phyloP scores from a whole-genome alignment of 1,139 yeast species.

The Komagataea norvegica region DNA sequence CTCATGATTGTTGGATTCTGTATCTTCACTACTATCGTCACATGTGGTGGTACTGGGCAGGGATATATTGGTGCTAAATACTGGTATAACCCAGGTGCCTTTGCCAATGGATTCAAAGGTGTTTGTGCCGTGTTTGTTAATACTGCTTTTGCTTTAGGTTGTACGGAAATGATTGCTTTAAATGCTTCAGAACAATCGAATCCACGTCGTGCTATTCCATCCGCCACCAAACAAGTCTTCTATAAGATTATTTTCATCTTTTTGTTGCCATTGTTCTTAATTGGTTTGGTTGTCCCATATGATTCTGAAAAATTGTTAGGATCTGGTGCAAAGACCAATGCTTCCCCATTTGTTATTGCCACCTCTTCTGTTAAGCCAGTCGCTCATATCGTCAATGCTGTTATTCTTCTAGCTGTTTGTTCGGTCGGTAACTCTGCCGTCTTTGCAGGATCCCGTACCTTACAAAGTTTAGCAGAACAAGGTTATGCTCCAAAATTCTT shows the following conservation, averaged over 20 bases:
- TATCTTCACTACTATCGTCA: constrained; percentile 56
- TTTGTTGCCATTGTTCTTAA: constrained; percentile 52
- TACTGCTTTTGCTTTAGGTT: constrained; percentile 86
- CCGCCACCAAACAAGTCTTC: constrained; percentile 70
- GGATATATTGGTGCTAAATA: constrained; percentile 60
- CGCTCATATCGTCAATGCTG: constrained; percentile 71
- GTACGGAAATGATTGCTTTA: constrained; percentile 77
- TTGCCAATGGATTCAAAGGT: constrained; percentile 63
- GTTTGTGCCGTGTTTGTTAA: constrained; percentile 77
- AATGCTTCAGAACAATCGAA: constrained; percentile 87
- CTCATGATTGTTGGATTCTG: constrained; percentile 61
- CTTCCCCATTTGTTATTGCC: constrained; percentile 78
- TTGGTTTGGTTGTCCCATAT: constrained; percentile 69
- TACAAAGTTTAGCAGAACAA: constrained; percentile 53
- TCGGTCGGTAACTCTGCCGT: constrained; percentile 76
- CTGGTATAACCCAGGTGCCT: constrained; percentile 64
- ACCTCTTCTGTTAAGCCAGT: constrained; percentile 58
- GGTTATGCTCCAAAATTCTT: constrained; percentile 60
- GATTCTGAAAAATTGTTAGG: constrained; percentile 45
- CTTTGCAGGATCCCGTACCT: constrained; percentile 55
- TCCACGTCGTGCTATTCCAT: constrained; percentile 69
- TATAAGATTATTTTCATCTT: constrained; percentile 68
- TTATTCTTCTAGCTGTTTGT: constrained; percentile 61
- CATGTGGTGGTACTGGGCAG: constrained; percentile 65
- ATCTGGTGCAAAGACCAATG: constrained; percentile 38